Evolutionary conservation across 768 basidiomycete species (phyloP), one percentile per base, ranked within the genome.

Genomic region (Lanmaoa rubissima): DNA sequence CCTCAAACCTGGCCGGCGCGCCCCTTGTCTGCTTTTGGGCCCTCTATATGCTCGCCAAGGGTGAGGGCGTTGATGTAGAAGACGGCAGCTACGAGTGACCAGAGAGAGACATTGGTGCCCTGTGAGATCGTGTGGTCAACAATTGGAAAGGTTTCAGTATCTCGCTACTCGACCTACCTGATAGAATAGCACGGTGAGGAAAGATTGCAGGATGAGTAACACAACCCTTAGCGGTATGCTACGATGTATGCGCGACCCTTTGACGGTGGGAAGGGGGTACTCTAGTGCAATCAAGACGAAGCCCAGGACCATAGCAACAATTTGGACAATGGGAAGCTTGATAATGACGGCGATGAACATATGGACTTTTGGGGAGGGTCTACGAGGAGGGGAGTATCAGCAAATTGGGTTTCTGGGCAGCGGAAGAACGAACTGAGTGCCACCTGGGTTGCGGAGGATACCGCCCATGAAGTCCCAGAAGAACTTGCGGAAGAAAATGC

Each of bases 401-500:
- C 26, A 13, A 12, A 11, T 35, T 39, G 14, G 24, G 24, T 21
- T 28, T 40, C 21, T 19, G 14, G 16, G 26, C 17, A 42, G 39
- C 2, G 28, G 8, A 44, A 36, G 36, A 14, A 84, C 86, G 67
- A 61, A 91, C 90, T 91, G 88, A 26, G 90, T 54, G 51, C 90
- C 90, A 75, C 90, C 90, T 31, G 90, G 90, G 69, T 83, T 80
- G 59, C 89, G 87, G 55, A 92, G 69, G 55, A 80, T 86, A 46
- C 90, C 93, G 57, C 84, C 86, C n/a, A 93, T 75, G 69, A 96
- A 92, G 76, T 96, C 94, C 90, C 91, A 96, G 76, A 96, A 94
- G 82, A 92, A 96, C 76, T 96, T 96, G 73, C 92, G 90, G 75
- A 85, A 94, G 64, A 88, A 76, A 14, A 94, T 70, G 17, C 85